These are phyloP conservation scores for Yarrowia deformans DNA, from an alignment of 805 yeast genomes.

Conservation along the genomic window DNA sequence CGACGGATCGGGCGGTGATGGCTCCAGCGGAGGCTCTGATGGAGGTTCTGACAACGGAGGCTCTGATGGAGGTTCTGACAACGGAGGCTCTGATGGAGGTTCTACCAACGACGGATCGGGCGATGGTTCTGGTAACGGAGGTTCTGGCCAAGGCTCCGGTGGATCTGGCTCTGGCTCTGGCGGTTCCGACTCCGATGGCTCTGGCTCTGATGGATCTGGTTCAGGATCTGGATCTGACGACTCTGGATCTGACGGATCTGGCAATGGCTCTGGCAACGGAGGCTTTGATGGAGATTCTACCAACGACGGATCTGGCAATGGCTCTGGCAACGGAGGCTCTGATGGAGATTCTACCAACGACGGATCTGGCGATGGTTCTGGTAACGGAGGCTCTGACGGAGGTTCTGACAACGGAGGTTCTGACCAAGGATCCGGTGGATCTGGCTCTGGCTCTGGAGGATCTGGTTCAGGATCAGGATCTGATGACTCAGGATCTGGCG, in stretches of 20 bases:
- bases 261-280: background rate
- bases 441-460: background rate
- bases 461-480: background rate
- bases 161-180: background rate
- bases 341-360: background rate
- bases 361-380: background rate
- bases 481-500: too few species aligned
- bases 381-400: background rate
- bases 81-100: background rate
- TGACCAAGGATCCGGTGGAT: background rate
- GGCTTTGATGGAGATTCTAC: background rate
- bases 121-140: background rate
- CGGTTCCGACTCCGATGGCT: background rate
- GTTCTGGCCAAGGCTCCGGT: background rate
- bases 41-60: too few species aligned
- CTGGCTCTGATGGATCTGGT: too few species aligned
- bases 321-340: background rate
- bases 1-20: too few species aligned
- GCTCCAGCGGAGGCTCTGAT: background rate
- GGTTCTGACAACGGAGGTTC: background rate
- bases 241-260: background rate
- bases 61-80: background rate
- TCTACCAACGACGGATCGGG: background rate
- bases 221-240: too few species aligned
- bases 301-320: background rate